Evolutionary conservation across 306 rosid genomes (phyloP).

Genomic region (Pachyrhizus erosus): DNA sequence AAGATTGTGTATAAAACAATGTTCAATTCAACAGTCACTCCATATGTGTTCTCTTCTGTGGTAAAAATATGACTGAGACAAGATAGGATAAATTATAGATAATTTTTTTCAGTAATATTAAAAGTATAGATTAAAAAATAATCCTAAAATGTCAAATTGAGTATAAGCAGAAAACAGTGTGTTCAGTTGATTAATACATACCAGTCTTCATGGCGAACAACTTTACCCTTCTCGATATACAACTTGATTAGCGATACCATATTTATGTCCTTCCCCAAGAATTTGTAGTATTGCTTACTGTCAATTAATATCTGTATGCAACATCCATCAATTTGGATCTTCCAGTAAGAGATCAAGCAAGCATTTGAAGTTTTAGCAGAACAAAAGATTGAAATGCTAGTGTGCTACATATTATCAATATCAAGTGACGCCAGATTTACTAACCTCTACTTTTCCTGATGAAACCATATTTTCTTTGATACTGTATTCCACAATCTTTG

Average conservation of each 20-base stretch:
- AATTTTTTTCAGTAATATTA: neutral
- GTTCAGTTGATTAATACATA: constrained; percentile 37
- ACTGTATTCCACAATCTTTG: constrained; percentile 78
- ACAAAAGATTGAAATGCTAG: neutral
- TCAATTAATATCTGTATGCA: constrained; percentile 66
- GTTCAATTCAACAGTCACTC: neutral
- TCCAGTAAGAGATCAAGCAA: constrained; percentile 36
- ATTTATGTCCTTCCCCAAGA: constrained; percentile 73
- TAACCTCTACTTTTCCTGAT: constrained; percentile 81
- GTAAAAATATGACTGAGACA: constrained; percentile 3
- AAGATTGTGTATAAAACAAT: constrained; percentile 3
- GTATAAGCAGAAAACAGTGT: neutral
- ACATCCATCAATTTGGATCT: constrained; percentile 31
- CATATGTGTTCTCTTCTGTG: neutral
- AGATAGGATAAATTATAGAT: neutral
- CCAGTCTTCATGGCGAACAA: constrained; percentile 90
- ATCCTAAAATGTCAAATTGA: neutral
- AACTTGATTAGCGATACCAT: constrained; percentile 80
- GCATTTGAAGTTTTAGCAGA: neutral
- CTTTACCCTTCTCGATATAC: constrained; percentile 67
- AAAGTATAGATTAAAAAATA: neutral
- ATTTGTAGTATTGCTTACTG: constrained; percentile 74
- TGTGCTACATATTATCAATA: neutral
- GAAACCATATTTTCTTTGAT: constrained; percentile 66
- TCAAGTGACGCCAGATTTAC: constrained; percentile 33